Evolutionary conservation across 1,139 yeast species (phyloP).

Genomic region (Saccharomyces hybrid): DNA sequence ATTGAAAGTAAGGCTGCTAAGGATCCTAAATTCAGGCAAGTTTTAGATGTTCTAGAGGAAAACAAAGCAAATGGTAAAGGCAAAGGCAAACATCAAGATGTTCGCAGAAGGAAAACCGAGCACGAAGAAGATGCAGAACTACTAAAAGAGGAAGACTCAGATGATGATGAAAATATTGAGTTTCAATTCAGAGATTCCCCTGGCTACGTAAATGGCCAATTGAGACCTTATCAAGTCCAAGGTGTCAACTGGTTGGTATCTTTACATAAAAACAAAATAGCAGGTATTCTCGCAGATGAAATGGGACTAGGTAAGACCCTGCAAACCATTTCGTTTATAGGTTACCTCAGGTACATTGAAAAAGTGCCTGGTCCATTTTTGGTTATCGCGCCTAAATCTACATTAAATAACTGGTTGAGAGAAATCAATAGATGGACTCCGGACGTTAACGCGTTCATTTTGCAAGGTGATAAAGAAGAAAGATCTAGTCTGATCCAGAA

Average conservation of each 20-base stretch:
- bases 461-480: constrained; percentile 82
- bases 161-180: constrained; percentile 33
- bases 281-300: constrained; percentile 94
- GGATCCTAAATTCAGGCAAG: constrained; percentile 56
- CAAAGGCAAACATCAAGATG: constrained; percentile 27
- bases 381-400: constrained; percentile 89
- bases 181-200: constrained; percentile 45
- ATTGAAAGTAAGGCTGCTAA: constrained; percentile 73
- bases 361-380: constrained; percentile 85
- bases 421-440: constrained; percentile 95
- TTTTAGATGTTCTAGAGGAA: constrained; percentile 49
- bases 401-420: constrained; percentile 91
- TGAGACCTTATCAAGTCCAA: constrained; percentile 80
- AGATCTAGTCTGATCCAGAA: constrained; percentile 56
- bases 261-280: constrained; percentile 68
- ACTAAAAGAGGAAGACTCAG: constrained; percentile 65
- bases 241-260: constrained; percentile 90
- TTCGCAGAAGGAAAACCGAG: constrained; percentile 59
- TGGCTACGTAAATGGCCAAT: constrained; percentile 53
- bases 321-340: constrained; percentile 86
- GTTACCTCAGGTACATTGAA: constrained; percentile 71
- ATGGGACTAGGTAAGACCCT: constrained; percentile 96
- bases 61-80: constrained; percentile 22
- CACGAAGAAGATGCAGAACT: constrained; percentile 90
- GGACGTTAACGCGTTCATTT: constrained; percentile 75